Base-by-base conservation (phyloP, 306 rosid species). In the Cicer yamashitae region DNA sequence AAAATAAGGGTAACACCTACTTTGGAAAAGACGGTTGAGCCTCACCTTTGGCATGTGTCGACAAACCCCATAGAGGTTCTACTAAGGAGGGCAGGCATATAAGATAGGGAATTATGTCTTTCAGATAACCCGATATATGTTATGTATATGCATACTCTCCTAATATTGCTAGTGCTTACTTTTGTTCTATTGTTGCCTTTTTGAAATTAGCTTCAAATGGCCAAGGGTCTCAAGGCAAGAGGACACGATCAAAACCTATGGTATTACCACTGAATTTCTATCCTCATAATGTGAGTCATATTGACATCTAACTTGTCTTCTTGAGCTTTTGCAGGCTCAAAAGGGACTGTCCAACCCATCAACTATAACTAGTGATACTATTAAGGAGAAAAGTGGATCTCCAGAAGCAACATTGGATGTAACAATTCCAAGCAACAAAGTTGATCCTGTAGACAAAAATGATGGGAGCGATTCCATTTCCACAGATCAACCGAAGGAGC, bases 201-300 rank as follows among this genome's bases (percentile, higher is more conserved):
- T 39, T 67, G 1, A 45, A 54, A 79, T 78, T 87, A 92, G 96
- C 90, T 77, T 73, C 92, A 75, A 94, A 88, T 87, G 97, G 91
- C 67, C 88, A 92, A 90, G 96, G 88, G 82, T 88, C 99, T 82
- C 87, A 88, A 88, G 87, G 86, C 71, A 92, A 87, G 86, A 84
- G 63, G 75, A 70, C 84, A 65, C 89, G 82, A 86, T 70, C 84
- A 73, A 90, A 87, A 87, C 76, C 79, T 67, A 88, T 87, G 97
- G 99, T 94, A 86, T 80, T 81, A 52, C 54, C 50, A 43, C 18
- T 63, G 61, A 73, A 22, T 56, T 69, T 68, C 13, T 71, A 71
- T 46, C 59, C 53, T 11, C 17, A 37, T 22, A 62, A 58, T 48
- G 60, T 70, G 9, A 69, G 15, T 69, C 25, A 43, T 70, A 8